Conservation (phyloP, 1,284 basidiomycete species). For the Cutaneotrichosporon cavernicola region DNA sequence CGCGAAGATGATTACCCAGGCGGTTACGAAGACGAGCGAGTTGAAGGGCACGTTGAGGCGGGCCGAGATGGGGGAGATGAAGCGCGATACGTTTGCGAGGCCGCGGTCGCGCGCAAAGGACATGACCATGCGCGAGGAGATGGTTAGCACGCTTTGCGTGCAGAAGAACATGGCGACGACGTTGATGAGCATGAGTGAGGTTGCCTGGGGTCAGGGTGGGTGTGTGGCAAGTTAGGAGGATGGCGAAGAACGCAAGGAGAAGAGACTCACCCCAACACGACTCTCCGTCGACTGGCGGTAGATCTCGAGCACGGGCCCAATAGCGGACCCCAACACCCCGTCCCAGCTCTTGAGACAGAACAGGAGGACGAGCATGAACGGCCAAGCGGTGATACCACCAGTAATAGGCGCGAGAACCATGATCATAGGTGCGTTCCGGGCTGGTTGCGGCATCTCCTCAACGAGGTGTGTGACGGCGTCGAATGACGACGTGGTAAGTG, state of each 20-base stretch:
- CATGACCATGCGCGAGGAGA: slow-evolving; percentile 65
- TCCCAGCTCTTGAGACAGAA: slow-evolving; percentile 21
- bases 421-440: slow-evolving; percentile 34
- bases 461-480: slow-evolving; percentile 46
- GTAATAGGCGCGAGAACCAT: slow-evolving; percentile 25
- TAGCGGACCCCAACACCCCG: slow-evolving; percentile 13
- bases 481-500: slow-evolving; percentile 15
- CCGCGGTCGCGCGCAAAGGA: slow-evolving; percentile 68
- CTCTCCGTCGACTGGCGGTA: slow-evolving; percentile 35
- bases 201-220: slow-evolving; percentile 13
- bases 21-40: slow-evolving; percentile 40
- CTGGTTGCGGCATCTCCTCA: slow-evolving; percentile 42
- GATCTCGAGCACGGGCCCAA: slow-evolving; percentile 21
- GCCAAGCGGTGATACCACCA: slow-evolving; percentile 32
- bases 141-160: slow-evolving; percentile 59
- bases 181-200: slow-evolving; percentile 55
- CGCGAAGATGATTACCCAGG: slow-evolving; percentile 20
- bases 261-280: slow-evolving; percentile 18
- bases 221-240: too few species aligned
- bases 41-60: slow-evolving; percentile 34
- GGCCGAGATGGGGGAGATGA: slow-evolving; percentile 15
- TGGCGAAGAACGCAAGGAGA: too few species aligned
- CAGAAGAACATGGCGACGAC: slow-evolving; percentile 47
- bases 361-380: slow-evolving; percentile 47
- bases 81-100: slow-evolving; percentile 58